Percentiles rank a stretch among this genome's conserved stretches.
Evolutionary conservation across 257 asterid species (phyloP).

Genomic region (Przewalskia tangutica): DNA sequence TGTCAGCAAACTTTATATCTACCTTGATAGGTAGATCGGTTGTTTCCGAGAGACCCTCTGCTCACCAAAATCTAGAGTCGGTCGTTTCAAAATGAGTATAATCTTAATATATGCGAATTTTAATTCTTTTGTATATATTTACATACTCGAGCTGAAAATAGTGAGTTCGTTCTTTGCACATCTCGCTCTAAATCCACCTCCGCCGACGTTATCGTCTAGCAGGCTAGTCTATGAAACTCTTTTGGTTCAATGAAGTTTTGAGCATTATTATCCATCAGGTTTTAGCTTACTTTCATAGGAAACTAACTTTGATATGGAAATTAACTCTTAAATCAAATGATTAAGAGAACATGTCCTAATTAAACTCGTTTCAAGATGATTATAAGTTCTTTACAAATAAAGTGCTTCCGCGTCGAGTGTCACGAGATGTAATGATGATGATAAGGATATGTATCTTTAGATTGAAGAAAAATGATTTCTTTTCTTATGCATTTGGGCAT

Average conservation of each 20-base stretch:
- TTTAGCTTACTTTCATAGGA: neutral
- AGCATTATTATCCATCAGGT: neutral
- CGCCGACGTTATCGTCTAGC: neutral
- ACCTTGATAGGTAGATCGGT: no score
- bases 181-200: neutral
- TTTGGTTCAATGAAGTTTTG: neutral
- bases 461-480: constrained; percentile 48
- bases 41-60: no score
- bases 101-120: neutral
- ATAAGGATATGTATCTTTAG: constrained; percentile 30
- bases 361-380: neutral
- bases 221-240: neutral
- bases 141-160: neutral
- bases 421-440: constrained; percentile 27
- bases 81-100: neutral
- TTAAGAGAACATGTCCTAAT: constrained; percentile 5
- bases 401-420: constrained; percentile 8
- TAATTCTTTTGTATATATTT: neutral
- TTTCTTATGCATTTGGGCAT: constrained; percentile 20
- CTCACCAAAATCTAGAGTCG: no score
- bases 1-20: no score
- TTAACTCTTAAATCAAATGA: neutral
- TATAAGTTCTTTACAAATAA: neutral
- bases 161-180: neutral
- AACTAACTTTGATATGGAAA: constrained; percentile 3